These are phyloP conservation scores for Aspergillus transmontanensis DNA, from an alignment of 2,329 filamentous ascomycete species.

Conservation along the genomic window DNA sequence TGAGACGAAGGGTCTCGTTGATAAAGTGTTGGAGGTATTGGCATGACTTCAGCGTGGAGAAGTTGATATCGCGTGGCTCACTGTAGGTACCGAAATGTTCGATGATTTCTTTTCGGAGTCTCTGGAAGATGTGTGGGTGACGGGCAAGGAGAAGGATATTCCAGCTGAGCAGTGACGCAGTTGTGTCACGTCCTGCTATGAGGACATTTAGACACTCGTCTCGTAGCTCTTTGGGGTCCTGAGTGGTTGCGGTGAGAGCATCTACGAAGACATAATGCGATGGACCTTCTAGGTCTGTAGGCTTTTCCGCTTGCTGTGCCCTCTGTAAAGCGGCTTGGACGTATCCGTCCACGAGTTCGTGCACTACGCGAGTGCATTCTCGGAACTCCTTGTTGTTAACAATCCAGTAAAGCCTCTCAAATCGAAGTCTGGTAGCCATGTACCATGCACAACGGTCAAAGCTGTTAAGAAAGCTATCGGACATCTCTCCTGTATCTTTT, in stretches of 20 bases:
- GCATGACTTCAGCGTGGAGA: constrained; percentile 43
- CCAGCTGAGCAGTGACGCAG: constrained; percentile 47
- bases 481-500: neutral
- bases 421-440: constrained; percentile 19
- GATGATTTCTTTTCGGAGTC: constrained; percentile 14
- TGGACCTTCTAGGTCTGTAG: constrained; percentile 24
- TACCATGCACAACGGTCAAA: constrained; percentile 36
- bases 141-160: constrained; percentile 19
- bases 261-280: constrained; percentile 52
- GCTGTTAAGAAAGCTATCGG: constrained; percentile 27
- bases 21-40: constrained; percentile 38
- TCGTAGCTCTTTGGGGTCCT: constrained; percentile 49
- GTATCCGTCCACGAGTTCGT: constrained; percentile 14
- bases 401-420: constrained; percentile 18
- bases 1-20: constrained; percentile 46
- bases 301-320: constrained; percentile 28
- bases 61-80: constrained; percentile 43
- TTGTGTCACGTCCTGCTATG: constrained; percentile 57
- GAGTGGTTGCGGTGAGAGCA: constrained; percentile 49
- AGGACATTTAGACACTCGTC: constrained; percentile 53
- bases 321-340: constrained; percentile 7
- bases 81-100: constrained; percentile 21
- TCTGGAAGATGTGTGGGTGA: constrained; percentile 9
- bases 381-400: constrained; percentile 12
- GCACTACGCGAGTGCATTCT: constrained; percentile 10